Percentiles rank a stretch among this genome's conserved stretches.
Evolutionary conservation across 176 grass and related monocot genomes (phyloP).

Genomic region (Eleusine coracana): DNA sequence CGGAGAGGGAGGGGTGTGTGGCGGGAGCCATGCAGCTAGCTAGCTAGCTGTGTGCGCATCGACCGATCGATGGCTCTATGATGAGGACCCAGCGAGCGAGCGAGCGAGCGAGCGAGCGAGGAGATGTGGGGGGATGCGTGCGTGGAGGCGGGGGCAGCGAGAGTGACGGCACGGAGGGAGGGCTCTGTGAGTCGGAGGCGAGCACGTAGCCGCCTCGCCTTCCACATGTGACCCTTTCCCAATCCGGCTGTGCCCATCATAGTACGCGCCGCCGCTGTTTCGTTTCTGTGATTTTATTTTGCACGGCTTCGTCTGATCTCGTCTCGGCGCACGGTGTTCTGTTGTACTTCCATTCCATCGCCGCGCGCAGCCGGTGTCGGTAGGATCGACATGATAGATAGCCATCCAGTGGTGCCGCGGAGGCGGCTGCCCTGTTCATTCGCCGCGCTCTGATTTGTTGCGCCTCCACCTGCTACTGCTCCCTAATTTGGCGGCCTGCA

Average conservation of each 20-base stretch:
- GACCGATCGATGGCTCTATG: background rate
- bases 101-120: too few relatives aligned
- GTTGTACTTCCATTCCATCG: too few relatives aligned
- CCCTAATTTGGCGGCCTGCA: background rate
- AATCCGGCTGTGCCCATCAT: background rate
- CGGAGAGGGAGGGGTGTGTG: slow-evolving; percentile 19
- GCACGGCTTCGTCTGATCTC: background rate
- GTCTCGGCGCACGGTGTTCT: background rate
- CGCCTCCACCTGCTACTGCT: background rate
- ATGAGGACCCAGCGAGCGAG: too few relatives aligned
- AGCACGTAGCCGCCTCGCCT: slow-evolving; percentile 58
- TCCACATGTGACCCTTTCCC: slow-evolving; percentile 49
- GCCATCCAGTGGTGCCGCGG: background rate
- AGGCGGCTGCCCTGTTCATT: slow-evolving; percentile 4
- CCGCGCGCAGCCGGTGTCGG: slow-evolving; percentile 1
- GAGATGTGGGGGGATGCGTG: background rate
- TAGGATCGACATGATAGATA: background rate
- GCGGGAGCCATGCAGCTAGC: slow-evolving; percentile 36
- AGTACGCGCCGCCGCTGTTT: slow-evolving; percentile 10
- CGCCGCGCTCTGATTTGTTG: background rate
- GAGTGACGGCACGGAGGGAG: slow-evolving; percentile 40
- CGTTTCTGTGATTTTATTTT: background rate
- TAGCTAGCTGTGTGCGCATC: background rate
- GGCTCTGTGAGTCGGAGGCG: slow-evolving; percentile 46
- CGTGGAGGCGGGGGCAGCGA: slow-evolving; percentile 32